Conservation (phyloP, 495 filamentous ascomycete genomes). For the Aspergillus conjunctus region DNA sequence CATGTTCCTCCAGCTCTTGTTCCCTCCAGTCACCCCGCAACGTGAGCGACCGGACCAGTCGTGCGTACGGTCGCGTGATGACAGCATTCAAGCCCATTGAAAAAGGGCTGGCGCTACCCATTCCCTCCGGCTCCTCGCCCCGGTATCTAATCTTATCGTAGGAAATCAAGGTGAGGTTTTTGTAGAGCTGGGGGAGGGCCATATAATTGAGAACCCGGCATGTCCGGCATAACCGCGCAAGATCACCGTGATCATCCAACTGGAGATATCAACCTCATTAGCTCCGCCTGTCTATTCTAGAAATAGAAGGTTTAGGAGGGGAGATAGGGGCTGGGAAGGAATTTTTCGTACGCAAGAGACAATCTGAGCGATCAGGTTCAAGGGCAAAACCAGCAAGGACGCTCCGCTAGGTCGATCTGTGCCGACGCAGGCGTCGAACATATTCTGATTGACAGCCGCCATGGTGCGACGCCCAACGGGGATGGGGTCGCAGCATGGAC, state of each 20-base stretch:
- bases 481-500: slow-evolving; percentile 36
- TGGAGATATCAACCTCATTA: slow-evolving; percentile 29
- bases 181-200: slow-evolving; percentile 63
- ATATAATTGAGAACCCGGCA: slow-evolving; percentile 68
- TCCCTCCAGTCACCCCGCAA: slow-evolving; percentile 62
- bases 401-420: slow-evolving; percentile 37
- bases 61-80: slow-evolving; percentile 55
- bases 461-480: slow-evolving; percentile 43
- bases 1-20: slow-evolving; percentile 57
- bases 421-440: slow-evolving; percentile 47
- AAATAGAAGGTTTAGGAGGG: not conserved
- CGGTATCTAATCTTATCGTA: slow-evolving; percentile 63
- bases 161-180: slow-evolving; percentile 56
- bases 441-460: slow-evolving; percentile 50
- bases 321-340: not conserved
- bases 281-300: not conserved
- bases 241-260: slow-evolving; percentile 57
- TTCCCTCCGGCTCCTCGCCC: slow-evolving; percentile 60
- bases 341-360: slow-evolving; percentile 49
- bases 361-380: slow-evolving; percentile 61
- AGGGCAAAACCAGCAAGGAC: slow-evolving; percentile 51
- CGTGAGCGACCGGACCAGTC: slow-evolving; percentile 54
- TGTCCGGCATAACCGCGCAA: slow-evolving; percentile 60
- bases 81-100: slow-evolving; percentile 63
- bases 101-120: slow-evolving; percentile 63